Base-by-base conservation (phyloP, 768 basidiomycete genomes). In the Paxillus ammoniavirescens region DNA sequence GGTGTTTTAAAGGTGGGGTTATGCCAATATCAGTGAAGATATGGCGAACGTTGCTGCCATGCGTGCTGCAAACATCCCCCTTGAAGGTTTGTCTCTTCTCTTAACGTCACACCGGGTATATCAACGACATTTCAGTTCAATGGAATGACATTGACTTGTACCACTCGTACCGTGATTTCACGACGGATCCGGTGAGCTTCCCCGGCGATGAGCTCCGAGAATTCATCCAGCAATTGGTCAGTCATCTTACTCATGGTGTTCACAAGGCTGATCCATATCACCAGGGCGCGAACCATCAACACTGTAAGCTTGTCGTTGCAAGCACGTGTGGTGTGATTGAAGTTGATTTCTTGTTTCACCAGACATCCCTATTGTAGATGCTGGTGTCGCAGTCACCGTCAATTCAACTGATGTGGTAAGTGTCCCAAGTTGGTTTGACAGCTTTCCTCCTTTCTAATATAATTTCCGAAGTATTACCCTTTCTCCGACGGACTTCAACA, bases 71-170 rank as follows among this genome's bases (percentile, higher is more conserved):
- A 75, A 81, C 48, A 82, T 93, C 54, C 91, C 90, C n/a, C 75
- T 92, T 5, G 89, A 93, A 80, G 82, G 83, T 83, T 23, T 42
- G 59, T 54, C 50, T 45, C 35, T 13, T 57, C 26, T 42, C 21
- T 42, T 5, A 21, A 12, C 12, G 5, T 23, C 28, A 9, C 15
- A 33, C 3, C 23, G 4, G 1, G 33, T 45, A 23, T 3, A 9
- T 23, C 5, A 66, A 52, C 14, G 17, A 15, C 0, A 17, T 12
- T 26, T 17, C 35, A 86, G 85, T 82, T 42, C 87, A 87, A 77
- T 89, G 87, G 87, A 88, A 85, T 61, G 87, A 89, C 58, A 86
- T 89, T 55, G 87, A 89, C 68, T 56, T 89, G 49, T 89, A 87
- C 59, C 82, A 87, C 59, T 80, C 84, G 26, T 73, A 78, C 35